Conservation (phyloP, 1,139 yeast genomes). For the Yamadazyma siamensis region DNA sequence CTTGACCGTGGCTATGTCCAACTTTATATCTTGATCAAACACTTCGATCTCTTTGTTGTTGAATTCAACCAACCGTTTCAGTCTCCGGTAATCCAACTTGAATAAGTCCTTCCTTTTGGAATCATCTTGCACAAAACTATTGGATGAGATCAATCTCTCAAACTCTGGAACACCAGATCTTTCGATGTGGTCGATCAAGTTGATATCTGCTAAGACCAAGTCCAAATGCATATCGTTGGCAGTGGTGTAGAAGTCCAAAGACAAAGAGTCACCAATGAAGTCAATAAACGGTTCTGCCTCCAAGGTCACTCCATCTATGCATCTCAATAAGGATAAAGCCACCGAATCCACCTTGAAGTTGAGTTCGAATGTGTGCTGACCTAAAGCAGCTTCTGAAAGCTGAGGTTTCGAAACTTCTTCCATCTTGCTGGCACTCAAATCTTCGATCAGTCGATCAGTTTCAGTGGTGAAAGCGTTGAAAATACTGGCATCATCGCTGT, state of each 20-base stretch:
- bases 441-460: slow-evolving; percentile 21
- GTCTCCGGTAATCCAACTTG: slow-evolving; percentile 56
- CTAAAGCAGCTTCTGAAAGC: slow-evolving; percentile 16
- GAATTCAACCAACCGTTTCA: slow-evolving; percentile 59
- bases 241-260: slow-evolving; percentile 58
- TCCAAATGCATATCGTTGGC: slow-evolving; percentile 63
- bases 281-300: slow-evolving; percentile 70
- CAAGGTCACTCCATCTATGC: slow-evolving; percentile 59
- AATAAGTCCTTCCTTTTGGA: slow-evolving; percentile 49
- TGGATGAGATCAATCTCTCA: slow-evolving; percentile 69
- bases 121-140: slow-evolving; percentile 36
- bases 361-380: slow-evolving; percentile 68
- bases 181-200: slow-evolving; percentile 74
- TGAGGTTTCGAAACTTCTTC: slow-evolving; percentile 3
- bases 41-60: slow-evolving; percentile 60
- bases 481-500: slow-evolving; percentile 28
- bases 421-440: slow-evolving; percentile 5
- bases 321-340: slow-evolving; percentile 61
- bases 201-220: slow-evolving; percentile 59
- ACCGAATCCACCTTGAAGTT: slow-evolving; percentile 65
- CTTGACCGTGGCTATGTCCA: slow-evolving; percentile 77
- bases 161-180: slow-evolving; percentile 60
- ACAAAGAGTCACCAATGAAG: slow-evolving; percentile 63
- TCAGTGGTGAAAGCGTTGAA: slow-evolving; percentile 34
- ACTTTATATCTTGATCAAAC: slow-evolving; percentile 72